Evolutionary conservation across 2,329 filamentous ascomycete species (phyloP), one percentile per base, ranked within the genome.

Genomic region (Teratosphaeria gauchensis): DNA sequence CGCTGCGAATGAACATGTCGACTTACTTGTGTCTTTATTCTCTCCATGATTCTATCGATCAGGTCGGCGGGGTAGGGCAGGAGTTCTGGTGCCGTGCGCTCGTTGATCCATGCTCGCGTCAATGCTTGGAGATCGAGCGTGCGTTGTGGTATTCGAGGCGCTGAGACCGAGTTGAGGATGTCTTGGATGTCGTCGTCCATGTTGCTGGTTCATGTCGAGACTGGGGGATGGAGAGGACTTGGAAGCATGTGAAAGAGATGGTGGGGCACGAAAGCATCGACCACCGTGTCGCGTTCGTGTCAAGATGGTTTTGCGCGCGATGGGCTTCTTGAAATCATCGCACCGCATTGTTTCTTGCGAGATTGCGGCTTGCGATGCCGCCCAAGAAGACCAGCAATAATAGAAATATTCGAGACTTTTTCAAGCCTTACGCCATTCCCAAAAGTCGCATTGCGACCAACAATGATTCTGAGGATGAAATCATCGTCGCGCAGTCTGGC

Each of bases 31-130:
- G 61, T 61, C 58, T 63, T 63, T n/a, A 68, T 57, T n/a, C 63
- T 58, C n/a, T 84, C 82, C 75, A 91, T 88, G 67, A 94, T 83
- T 63, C 92, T 84, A 64, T 94, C 88, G 71, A 99, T 89, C 59
- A 97, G 78, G 19, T 83, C 83, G 42, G 84, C 83, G 4, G 87
- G 82, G 75, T 85, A 97, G 75, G 86, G 83, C 46, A 97, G 78
- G n/a, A 99, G 80, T 74, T 96, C 92, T 2, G 92, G 90, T 52
- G 90, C 87, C 58, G 88, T 89, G 66, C 94, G 85, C 74, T 99
- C 95, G 51, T 92, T 90, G 52, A 96, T 84, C 92, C 92, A 99
- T 68, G 87, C 88, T 68, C 92, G 87, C 66, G 92, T 96, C 66
- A 99, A 78, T 56, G 89, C 84, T 73, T 96, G 91, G 65, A 97